Conservation (phyloP, 306 rosid species). For the Dicorynia guianensis region DNA sequence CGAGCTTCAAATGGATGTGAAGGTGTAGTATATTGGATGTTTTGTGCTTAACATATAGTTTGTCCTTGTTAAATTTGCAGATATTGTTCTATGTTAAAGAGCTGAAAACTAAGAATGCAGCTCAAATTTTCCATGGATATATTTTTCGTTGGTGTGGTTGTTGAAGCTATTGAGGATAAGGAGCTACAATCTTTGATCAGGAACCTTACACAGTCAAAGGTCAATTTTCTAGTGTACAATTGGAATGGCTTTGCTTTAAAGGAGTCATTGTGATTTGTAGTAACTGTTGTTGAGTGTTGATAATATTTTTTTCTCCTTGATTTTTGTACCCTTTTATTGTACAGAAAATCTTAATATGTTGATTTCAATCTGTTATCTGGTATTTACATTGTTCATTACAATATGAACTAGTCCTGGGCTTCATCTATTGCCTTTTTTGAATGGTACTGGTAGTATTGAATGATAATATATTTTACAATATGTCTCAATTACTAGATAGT, state of each 20-base stretch:
- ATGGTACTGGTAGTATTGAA: too few species aligned
- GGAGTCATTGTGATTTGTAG: conserved; percentile 41
- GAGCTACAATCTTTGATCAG: conserved; percentile 22
- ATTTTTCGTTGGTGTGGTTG: conserved; percentile 31
- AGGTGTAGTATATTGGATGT: conserved; percentile 16
- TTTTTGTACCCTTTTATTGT: conserved; percentile 25
- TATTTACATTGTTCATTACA: neutral
- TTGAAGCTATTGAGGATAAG: conserved; percentile 37
- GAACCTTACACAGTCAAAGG: conserved; percentile 33
- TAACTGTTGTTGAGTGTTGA: conserved; percentile 25
- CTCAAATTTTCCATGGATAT: conserved; percentile 35
- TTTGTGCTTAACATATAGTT: conserved; percentile 10
- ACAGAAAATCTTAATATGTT: conserved; percentile 44
- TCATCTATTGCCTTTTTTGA: too few species aligned
- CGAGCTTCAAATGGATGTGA: conserved; percentile 6
- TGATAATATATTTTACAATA: too few species aligned
- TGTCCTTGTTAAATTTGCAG: conserved; percentile 40
- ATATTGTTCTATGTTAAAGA: conserved; percentile 30
- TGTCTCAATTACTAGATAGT: too few species aligned
- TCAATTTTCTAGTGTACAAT: conserved; percentile 29
- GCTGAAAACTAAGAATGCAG: conserved; percentile 41
- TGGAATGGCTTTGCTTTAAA: conserved; percentile 37
- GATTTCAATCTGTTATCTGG: conserved; percentile 17
- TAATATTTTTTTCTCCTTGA: conserved; percentile 14
- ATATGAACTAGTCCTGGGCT: too few species aligned